Evolutionary conservation across 1,284 basidiomycete genomes (phyloP), one percentile per base, ranked within the genome.

Genomic region (Rhodotorula sp.): DNA sequence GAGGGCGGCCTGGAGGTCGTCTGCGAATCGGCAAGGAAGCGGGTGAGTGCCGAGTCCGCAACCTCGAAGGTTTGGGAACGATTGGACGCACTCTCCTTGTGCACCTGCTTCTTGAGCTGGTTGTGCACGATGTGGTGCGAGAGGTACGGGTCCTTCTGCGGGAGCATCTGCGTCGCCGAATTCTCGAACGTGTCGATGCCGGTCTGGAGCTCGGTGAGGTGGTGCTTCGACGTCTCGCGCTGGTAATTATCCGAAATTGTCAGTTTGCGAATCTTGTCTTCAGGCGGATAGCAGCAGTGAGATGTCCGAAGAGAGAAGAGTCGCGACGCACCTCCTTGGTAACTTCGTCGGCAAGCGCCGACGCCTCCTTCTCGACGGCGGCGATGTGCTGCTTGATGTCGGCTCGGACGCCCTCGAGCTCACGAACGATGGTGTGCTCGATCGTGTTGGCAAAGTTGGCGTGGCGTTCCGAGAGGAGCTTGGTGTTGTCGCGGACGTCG

Each of bases 141-240:
- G 46, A 78, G 67, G 66, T 75, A 75, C 12, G 78, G 78, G 65
- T 79, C 78, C 66, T 77, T 72, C 66, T 78, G 73, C 25, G 77
- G 73, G 42, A 77, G 69, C 73, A 78, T 76, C 44, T 72, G 71
- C 12, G 60, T 60, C 49, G 61, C 57, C 48, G 49, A 62, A 58
- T 66, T 76, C 66, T 76, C 74, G 67, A 74, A 76, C 14, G 73
- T 73, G 55, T 76, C 73, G 65, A 76, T 73, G 34, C 75, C 75
- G 3, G 55, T 52, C 52, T 73, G 68, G 7, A 77, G 71, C 58
- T 75, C 67, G 21, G 64, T 66, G 27, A 76, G 67, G 53, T 67
- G 53, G 57, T 66, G 66, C 56, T 70, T 71, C 25, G 54, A 66
- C 42, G 42, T 23, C 56, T 68, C 70, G 58, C 73, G 70, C n/a